Evolutionary conservation across 768 basidiomycete genomes (phyloP), one percentile per base, ranked within the genome.

Genomic region (Pleurotus citrinopileatus): DNA sequence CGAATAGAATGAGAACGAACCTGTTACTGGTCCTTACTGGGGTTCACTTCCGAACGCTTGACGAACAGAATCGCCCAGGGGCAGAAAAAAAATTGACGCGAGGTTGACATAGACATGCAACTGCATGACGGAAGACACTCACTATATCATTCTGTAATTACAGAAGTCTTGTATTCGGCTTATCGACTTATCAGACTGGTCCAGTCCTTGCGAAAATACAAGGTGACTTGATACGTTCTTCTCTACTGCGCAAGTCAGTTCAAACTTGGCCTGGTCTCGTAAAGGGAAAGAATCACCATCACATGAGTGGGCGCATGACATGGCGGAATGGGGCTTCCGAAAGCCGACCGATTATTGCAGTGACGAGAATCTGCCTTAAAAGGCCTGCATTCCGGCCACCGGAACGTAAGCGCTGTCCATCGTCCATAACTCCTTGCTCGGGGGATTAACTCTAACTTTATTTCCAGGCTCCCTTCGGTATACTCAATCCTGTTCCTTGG

Each of bases 281-380:
- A 50, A 50, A 50, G 48, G 48, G 22, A 50, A 36, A n/a, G 12
- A 34, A 22, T 17, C 34, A 50, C 38, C 29, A 50, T 50, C 48
- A 50, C 48, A 50, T 50, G 48, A 50, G 48, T 29, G 29, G n/a
- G 48, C 48, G 32, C 48, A 50, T 50, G 48, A 37, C 32, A 34
- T 37, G 48, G 17, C 32, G 26, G 29, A 5, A 22, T 20, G 12
- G 15, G n/a, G 19, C 29, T 40, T 29, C 48, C 28, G 48, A 50
- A 50, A n/a, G 26, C 48, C 48, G 26, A 50, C 26, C 28, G 17
- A 29, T 19, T 12, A 50, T n/a, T 22, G 32, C 34, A 29, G 23
- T 25, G 48, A 50, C 28, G 29, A 36, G 48, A 50, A 50, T 50
- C 28, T 34, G 19, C 26, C 48, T 29, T 29, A 50, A 17, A 50